Evolutionary conservation across 345 rosid species (phyloP), one percentile per base, ranked within the genome.

Genomic region (Sonneratia caseolaris): DNA sequence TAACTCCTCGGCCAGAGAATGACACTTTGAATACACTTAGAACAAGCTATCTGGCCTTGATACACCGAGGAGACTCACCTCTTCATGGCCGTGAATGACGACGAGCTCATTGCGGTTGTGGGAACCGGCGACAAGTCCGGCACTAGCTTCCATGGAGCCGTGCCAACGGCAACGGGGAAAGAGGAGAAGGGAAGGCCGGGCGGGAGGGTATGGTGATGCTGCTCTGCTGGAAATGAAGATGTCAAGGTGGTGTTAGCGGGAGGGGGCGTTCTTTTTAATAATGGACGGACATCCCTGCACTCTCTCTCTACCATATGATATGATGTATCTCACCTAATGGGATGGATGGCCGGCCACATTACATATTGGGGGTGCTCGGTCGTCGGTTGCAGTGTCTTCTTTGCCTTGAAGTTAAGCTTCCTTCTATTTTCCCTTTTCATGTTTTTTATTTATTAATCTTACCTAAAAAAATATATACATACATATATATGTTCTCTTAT

Each of bases 21-120:
- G 1, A 27, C 32, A 27, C 32, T 27, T 27, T 27, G 32, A 27
- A 27, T n/a, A n/a, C n/a, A n/a, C n/a, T 1, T 27, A 27, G 32
- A 27, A 27, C 32, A 27, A 27, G 32, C 32, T 27, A 27, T 27
- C 32, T 0, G 32, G 32, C 32, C 32, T 27, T 1, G 32, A 27
- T 27, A 27, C 32, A 27, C 32, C 32, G 32, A 27, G 32, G 32
- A 27, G n/a, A 3, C 15, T 40, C 74, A 90, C 99, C 97, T 95
- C 97, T 79, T 95, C 99, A 62, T 95, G 99, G 80, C 90, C 90
- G 36, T 95, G 99, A 74, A 95, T 95, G 79, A 92, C 99, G 4
- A 95, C 97, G 40, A 95, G 99, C 81, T 95, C 99, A 18, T 95
- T 95, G 77, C 97, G 96, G 79, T 92, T 95, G 86, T 95, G 99